These are phyloP conservation scores for Gymnopilus dilepis DNA, from an alignment of 768 basidiomycete genomes.

Conservation along the genomic window DNA sequence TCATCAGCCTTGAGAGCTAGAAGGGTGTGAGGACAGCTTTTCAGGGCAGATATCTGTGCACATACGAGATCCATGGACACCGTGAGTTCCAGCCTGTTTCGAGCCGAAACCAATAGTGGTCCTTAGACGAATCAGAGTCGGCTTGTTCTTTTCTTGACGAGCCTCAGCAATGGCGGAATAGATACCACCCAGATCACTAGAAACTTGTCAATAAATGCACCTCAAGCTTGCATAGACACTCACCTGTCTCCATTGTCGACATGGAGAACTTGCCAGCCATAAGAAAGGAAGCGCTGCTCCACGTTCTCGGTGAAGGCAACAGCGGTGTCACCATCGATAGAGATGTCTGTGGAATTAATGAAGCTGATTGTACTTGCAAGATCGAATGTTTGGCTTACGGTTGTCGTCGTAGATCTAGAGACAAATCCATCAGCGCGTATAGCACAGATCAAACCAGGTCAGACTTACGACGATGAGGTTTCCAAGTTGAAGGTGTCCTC, in stretches of 20 bases:
- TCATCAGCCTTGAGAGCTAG: slow-evolving; percentile 93
- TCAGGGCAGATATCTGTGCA: slow-evolving; percentile 24
- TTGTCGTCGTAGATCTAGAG: slow-evolving; percentile 92
- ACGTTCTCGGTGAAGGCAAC: slow-evolving; percentile 96
- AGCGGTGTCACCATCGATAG: slow-evolving; percentile 93
- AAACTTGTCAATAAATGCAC: slow-evolving; percentile 1
- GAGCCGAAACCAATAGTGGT: slow-evolving; percentile 97
- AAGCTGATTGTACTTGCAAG: slow-evolving; percentile 3
- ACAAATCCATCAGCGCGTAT: slow-evolving; percentile 14
- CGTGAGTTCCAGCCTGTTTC: slow-evolving; percentile 90
- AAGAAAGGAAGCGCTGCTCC: slow-evolving; percentile 83
- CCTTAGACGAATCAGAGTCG: slow-evolving; percentile 82
- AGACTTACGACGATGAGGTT: slow-evolving; percentile 86
- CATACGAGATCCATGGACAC: slow-evolving; percentile 92
- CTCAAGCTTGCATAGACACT: slow-evolving; percentile 22
- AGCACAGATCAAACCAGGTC: neutral
- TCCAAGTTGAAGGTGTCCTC: slow-evolving; percentile 92
- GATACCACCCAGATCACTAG: slow-evolving; percentile 78
- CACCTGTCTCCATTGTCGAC: slow-evolving; percentile 83
- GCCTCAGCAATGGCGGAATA: slow-evolving; percentile 80
- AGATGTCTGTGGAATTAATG: slow-evolving; percentile 67
- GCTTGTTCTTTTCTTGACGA: slow-evolving; percentile 77
- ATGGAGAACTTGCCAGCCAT: slow-evolving; percentile 93
- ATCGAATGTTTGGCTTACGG: slow-evolving; percentile 56
- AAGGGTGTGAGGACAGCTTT: slow-evolving; percentile 8